Percentiles rank a stretch among this genome's conserved stretches.
Conservation (phyloP, 345 rosid genomes). For the Noccaea bulbosa region DNA sequence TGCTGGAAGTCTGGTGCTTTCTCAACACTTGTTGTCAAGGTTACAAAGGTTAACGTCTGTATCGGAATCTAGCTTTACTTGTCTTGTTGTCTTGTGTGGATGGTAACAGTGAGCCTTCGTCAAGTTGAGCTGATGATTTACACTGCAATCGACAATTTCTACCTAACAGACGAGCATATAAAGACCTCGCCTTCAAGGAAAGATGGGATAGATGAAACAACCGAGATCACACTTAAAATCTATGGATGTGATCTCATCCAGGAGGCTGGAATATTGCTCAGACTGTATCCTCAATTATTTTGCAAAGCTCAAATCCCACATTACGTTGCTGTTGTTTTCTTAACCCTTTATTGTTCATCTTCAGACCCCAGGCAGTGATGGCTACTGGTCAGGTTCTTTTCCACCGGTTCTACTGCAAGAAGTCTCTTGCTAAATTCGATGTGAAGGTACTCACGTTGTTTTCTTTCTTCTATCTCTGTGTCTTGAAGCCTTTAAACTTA, state of each 20-base stretch:
- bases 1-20: not conserved
- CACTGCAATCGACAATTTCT: conserved; percentile 91
- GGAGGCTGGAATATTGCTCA: conserved; percentile 87
- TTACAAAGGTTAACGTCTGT: not conserved
- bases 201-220: conserved; percentile 84
- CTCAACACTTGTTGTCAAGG: not conserved
- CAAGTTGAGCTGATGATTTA: conserved; percentile 65
- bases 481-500: not conserved
- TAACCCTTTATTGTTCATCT: conserved; percentile 18
- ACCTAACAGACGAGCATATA: conserved; percentile 75
- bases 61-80: not conserved
- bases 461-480: not conserved
- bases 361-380: conserved; percentile 96
- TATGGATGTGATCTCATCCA: conserved; percentile 96
- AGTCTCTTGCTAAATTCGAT: conserved; percentile 87
- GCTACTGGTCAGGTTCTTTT: conserved; percentile 97
- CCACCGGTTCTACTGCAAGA: conserved; percentile 94
- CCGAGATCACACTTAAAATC: conserved; percentile 75
- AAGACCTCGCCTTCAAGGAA: conserved; percentile 76
- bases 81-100: conserved; percentile 3
- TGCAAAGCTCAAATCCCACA: not conserved
- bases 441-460: conserved; percentile 53
- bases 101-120: conserved; percentile 2
- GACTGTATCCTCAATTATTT: conserved; percentile 56
- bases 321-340: conserved; percentile 9